phyloP scores from a whole-genome alignment of 345 rosid species.

The Aurinia saxatilis region DNA sequence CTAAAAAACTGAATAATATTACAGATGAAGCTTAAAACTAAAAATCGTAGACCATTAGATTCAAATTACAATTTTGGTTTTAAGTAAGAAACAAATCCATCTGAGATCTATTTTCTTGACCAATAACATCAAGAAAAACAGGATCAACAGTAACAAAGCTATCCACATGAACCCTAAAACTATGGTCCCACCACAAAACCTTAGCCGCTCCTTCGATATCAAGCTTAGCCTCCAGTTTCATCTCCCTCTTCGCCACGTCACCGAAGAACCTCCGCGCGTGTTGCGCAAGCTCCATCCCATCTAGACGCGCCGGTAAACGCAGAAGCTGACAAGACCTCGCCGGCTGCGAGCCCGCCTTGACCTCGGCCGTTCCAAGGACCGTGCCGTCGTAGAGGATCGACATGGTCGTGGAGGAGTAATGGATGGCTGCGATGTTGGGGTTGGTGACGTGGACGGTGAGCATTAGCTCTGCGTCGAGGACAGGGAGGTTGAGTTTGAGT shows the following conservation, averaged over 20 bases:
- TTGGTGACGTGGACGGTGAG: conserved; percentile 81
- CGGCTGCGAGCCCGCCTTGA: conserved; percentile 66
- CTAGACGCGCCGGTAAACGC: conserved; percentile 58
- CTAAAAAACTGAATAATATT: no score
- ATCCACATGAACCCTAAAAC: conserved; percentile 74
- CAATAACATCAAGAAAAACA: conserved; percentile 63
- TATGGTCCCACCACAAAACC: conserved; percentile 78
- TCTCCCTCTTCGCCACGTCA: conserved; percentile 72
- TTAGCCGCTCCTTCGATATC: conserved; percentile 67
- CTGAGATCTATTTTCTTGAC: conserved; percentile 62
- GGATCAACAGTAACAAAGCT: conserved; percentile 84
- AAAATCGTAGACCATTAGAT: no score
- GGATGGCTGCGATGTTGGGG: conserved; percentile 60
- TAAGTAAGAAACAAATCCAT: conserved; percentile 42
- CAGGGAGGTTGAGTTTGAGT: conserved; percentile 65
- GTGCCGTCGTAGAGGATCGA: conserved; percentile 88
- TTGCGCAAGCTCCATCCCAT: conserved; percentile 74
- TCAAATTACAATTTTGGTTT: not conserved
- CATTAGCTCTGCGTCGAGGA: conserved; percentile 65
- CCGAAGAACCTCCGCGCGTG: conserved; percentile 57
- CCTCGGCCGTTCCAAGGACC: conserved; percentile 57
- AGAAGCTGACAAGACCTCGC: conserved; percentile 60
- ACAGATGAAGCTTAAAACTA: no score
- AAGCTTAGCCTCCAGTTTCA: conserved; percentile 68
- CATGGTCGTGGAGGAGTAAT: conserved; percentile 71